Evolutionary conservation across 2,329 filamentous ascomycete species (phyloP), one percentile per base, ranked within the genome.

Genomic region (Diaporthe citrichinensis): DNA sequence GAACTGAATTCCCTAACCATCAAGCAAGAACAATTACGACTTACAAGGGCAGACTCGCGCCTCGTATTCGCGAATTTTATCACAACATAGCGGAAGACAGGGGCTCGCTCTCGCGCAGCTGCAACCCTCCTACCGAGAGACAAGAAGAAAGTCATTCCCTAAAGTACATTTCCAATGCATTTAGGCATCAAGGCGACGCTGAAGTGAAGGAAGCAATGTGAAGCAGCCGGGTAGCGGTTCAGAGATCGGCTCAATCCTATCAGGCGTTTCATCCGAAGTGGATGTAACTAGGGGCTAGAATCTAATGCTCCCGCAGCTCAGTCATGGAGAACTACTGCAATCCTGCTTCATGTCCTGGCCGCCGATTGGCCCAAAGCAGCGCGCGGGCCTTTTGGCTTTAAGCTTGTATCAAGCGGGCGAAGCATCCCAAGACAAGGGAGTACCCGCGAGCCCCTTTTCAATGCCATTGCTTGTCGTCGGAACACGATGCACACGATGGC

Each of bases 241-340:
- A 68, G 62, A 49, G 8, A 68, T 68, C 44, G 23, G 62, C 62
- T 68, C 46, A 53, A 39, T 68, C 46, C 62, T 17, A 51, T n/a
- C 12, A 6, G 62, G 62, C 28, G 62, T 68, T 68, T 68, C 62
- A 68, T 68, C 62, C 14, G 44, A 68, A 68, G 31, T 53, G 12
- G 23, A 36, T 53, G 62, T 39, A 68, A 68, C 62, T 68, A 68
- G 44, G 62, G 62, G 46, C 62, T 53, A 39, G 62, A 68, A 51
- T 25, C 14, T 39, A 51, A 51, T 10, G 46, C 28, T 36, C 10
- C 20, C 7, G 23, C 44, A 68, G 12, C 31, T 39, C 44, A 28
- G 25, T 25, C 28, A 23, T n/a, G 31, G 25, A 46, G 44, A 34
- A 14, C 44, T 31, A 31, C 41, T 51, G 61, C 44, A 49, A 2